Percentiles rank a stretch among this genome's conserved stretches.
These are phyloP conservation scores for Glycine tomentella DNA, from an alignment of 306 rosid genomes.

Conservation along the genomic window DNA sequence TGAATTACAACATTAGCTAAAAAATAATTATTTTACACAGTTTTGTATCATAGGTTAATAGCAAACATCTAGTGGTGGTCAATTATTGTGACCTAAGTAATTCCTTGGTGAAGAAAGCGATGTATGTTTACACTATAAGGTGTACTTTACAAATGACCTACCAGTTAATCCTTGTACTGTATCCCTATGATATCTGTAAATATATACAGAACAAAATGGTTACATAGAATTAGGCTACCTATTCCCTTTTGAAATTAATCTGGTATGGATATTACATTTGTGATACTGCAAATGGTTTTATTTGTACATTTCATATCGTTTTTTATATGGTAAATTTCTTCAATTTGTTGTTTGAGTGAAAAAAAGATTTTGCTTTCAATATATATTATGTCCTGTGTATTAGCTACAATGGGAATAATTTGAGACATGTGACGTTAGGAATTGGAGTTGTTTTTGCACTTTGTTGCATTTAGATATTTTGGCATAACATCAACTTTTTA, in stretches of 20 bases:
- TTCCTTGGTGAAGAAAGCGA: not conserved
- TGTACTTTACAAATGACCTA: slow-evolving; percentile 14
- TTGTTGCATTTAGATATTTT: slow-evolving; percentile 34
- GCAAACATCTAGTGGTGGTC: slow-evolving; percentile 26
- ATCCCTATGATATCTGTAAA: slow-evolving; percentile 38
- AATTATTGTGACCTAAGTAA: not conserved
- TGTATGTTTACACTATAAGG: not conserved
- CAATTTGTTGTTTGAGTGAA: not conserved
- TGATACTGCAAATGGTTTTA: not conserved
- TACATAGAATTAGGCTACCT: slow-evolving; percentile 17
- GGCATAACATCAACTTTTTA: slow-evolving; percentile 16
- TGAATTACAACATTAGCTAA: slow-evolving; percentile 21
- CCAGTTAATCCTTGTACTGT: slow-evolving; percentile 5
- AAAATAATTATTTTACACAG: slow-evolving; percentile 22
- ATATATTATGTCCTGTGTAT: slow-evolving; percentile 17
- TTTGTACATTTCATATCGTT: not conserved
- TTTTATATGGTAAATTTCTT: not conserved
- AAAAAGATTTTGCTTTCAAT: not conserved
- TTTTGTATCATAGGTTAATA: slow-evolving; percentile 9
- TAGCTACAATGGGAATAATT: slow-evolving; percentile 2
- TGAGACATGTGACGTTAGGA: slow-evolving; percentile 16
- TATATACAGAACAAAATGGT: not conserved
- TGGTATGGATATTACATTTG: slow-evolving; percentile 17
- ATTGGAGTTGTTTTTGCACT: slow-evolving; percentile 14
- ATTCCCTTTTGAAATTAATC: slow-evolving; percentile 17